phyloP scores from a whole-genome alignment of 1,139 yeast genomes.

The Debaryomycetaceae sp. region DNA sequence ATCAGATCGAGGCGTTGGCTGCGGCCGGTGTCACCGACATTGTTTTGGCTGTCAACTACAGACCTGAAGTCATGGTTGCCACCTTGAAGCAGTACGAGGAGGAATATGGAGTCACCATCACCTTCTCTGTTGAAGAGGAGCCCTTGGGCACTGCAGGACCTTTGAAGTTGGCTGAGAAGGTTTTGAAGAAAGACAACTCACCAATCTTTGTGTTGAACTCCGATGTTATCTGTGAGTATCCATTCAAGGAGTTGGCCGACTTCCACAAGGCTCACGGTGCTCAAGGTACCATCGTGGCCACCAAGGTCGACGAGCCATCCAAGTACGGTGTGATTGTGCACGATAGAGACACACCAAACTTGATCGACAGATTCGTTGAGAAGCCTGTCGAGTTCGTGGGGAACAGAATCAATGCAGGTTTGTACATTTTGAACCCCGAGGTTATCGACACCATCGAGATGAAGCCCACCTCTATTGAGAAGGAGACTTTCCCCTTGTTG shows the following conservation, averaged over 20 bases:
- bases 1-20: conserved; percentile 97
- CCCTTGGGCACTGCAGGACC: conserved; percentile 99
- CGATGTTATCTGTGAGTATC: conserved; percentile 98
- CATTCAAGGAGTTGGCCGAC: conserved; percentile 85
- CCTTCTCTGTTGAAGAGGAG: conserved; percentile 98
- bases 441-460: conserved; percentile 95
- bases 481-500: conserved; percentile 97
- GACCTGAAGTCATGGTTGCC: conserved; percentile 98
- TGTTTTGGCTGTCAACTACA: conserved; percentile 97
- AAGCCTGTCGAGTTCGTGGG: conserved; percentile 99
- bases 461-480: conserved; percentile 98
- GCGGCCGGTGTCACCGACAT: conserved; percentile 98
- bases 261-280: conserved; percentile 98
- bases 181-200: conserved; percentile 88
- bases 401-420: conserved; percentile 96
- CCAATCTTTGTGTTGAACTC: conserved; percentile 98
- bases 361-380: conserved; percentile 97
- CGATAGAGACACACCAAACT: conserved; percentile 86
- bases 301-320: conserved; percentile 99
- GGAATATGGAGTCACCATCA: conserved; percentile 90
- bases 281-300: conserved; percentile 97
- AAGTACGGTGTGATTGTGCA: conserved; percentile 99
- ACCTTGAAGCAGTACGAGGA: conserved; percentile 91
- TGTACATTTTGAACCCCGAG: conserved; percentile 93
- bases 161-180: conserved; percentile 91